A percentile compares a stretch with the other conserved stretches of the same genome.
phyloP scores from a whole-genome alignment of 306 rosid species.

The Abrus precatorius region DNA sequence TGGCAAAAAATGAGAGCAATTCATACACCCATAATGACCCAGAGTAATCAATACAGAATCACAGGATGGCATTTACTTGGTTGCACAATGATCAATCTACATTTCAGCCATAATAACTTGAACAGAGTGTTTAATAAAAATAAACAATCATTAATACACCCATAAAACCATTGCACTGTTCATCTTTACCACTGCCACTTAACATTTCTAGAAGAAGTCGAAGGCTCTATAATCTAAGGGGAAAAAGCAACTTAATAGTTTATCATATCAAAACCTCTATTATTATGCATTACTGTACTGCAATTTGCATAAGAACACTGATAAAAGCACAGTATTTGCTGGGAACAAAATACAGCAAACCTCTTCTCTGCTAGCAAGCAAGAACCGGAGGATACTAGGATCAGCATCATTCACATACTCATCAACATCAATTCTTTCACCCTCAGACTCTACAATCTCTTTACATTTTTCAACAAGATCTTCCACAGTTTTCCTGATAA shows the following conservation, averaged over 20 bases:
- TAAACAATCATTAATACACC: slow-evolving; percentile 13
- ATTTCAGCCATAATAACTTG: slow-evolving; percentile 5
- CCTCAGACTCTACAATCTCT: slow-evolving; percentile 92
- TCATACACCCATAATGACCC: not conserved
- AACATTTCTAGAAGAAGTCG: slow-evolving; percentile 1
- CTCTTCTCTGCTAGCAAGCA: slow-evolving; percentile 97
- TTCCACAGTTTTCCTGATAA: slow-evolving; percentile 83
- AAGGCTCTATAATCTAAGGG: not conserved
- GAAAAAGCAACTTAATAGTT: not conserved
- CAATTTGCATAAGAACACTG: not conserved
- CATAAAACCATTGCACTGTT: slow-evolving; percentile 4
- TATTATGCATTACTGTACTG: not conserved
- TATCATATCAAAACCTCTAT: not conserved
- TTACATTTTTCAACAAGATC: slow-evolving; percentile 89
- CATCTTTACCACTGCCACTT: slow-evolving; percentile 5
- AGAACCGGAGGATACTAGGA: slow-evolving; percentile 91
- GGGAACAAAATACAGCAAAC: slow-evolving; percentile 52
- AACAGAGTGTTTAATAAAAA: slow-evolving; percentile 1
- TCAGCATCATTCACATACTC: slow-evolving; percentile 86
- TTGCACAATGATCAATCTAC: slow-evolving; percentile 20
- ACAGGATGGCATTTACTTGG: not conserved
- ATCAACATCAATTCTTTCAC: slow-evolving; percentile 82
- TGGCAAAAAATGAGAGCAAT: not conserved
- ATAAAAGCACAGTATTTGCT: slow-evolving; percentile 22
- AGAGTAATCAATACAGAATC: slow-evolving; percentile 13